Conservation (phyloP, 2,329 filamentous ascomycete genomes). For the Cadophora gregata region DNA sequence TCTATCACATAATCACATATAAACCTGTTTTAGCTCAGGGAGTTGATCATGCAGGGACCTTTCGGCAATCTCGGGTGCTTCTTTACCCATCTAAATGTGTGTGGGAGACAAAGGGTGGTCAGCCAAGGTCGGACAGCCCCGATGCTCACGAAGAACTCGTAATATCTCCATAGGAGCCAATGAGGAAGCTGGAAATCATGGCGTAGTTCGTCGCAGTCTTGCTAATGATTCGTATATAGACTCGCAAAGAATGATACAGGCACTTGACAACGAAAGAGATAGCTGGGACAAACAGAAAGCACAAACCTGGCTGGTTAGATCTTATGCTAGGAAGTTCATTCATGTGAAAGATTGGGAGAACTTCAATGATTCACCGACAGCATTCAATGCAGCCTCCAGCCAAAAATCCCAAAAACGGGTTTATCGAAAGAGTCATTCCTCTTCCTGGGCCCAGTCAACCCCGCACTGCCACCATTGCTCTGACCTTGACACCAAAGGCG, state of each 20-base stretch:
- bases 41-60: background rate
- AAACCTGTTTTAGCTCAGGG: background rate
- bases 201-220: conserved; percentile 2
- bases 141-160: conserved; percentile 7
- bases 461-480: background rate
- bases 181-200: background rate
- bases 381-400: background rate
- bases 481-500: background rate
- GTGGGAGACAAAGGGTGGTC: conserved; percentile 1
- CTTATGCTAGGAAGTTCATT: no score
- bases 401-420: background rate
- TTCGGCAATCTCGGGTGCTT: conserved; percentile 11
- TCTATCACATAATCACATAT: background rate
- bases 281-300: background rate
- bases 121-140: background rate
- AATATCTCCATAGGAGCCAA: background rate
- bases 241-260: background rate
- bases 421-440: background rate
- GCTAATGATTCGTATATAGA: background rate
- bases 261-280: background rate
- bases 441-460: background rate
- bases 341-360: no score
- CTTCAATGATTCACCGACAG: background rate
- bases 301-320: background rate
- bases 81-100: background rate